These are phyloP conservation scores for Phytophthora pluvialis DNA, from an alignment of 352 stramenopile genomes.

Conservation along the genomic window DNA sequence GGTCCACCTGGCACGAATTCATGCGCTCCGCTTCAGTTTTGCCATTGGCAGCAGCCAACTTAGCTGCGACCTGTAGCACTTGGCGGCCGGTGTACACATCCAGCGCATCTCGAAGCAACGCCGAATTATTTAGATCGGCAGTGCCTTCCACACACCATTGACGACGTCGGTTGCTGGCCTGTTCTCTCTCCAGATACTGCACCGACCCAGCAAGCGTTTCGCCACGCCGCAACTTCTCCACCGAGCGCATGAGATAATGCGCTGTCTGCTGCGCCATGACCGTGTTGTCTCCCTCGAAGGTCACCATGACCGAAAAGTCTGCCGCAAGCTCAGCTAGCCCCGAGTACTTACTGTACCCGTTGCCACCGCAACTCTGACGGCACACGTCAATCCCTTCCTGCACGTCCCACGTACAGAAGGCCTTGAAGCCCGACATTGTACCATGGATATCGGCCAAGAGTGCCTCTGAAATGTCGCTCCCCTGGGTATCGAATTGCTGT, in stretches of 20 bases:
- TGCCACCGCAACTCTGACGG: conserved; percentile 95
- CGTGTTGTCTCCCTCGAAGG: conserved; percentile 97
- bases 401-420: conserved; percentile 91
- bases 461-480: conserved; percentile 65
- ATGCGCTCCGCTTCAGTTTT: conserved; percentile 50
- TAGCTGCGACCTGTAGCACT: conserved; percentile 49
- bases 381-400: conserved; percentile 93
- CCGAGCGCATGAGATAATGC: conserved; percentile 67
- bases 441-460: conserved; percentile 94
- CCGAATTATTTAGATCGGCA: conserved; percentile 42
- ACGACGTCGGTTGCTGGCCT: conserved; percentile 9
- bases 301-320: conserved; percentile 96
- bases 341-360: conserved; percentile 93
- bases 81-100: conserved; percentile 62
- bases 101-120: conserved; percentile 47
- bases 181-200: conserved; percentile 62
- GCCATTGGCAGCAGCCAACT: conserved; percentile 35
- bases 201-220: conserved; percentile 65
- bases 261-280: conserved; percentile 96
- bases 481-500: conserved; percentile 84
- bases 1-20: conserved; percentile 79
- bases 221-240: conserved; percentile 59
- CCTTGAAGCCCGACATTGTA: conserved; percentile 95
- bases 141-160: conserved; percentile 42
- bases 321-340: conserved; percentile 91